Conservation (phyloP, 371 early-diverging fungal species). For the Sporodiniella umbellata region DNA sequence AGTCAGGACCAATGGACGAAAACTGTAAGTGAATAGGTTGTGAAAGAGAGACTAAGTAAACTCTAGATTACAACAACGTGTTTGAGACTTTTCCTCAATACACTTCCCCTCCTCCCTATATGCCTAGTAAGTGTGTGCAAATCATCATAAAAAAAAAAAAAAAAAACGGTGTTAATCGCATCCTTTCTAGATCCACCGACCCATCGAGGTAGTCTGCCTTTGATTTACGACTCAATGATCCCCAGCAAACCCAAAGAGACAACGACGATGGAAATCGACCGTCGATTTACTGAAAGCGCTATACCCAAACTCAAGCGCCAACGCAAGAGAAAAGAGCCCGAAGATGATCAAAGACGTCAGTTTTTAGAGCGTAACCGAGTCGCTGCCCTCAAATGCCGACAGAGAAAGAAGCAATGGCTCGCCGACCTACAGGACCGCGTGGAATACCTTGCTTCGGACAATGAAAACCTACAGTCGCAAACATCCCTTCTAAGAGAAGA, state of each 20-base stretch:
- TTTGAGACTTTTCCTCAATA: too few species aligned
- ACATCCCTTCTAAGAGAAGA: constrained; percentile 68
- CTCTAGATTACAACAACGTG: too few species aligned
- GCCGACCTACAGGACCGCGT: constrained; percentile 73
- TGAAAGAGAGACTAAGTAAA: too few species aligned
- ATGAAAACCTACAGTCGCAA: constrained; percentile 68
- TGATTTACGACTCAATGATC: neutral
- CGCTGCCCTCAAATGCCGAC: constrained; percentile 87
- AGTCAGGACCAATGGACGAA: too few species aligned
- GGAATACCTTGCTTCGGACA: constrained; percentile 66
- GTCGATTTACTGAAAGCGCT: constrained; percentile 14
- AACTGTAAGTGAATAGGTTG: too few species aligned
- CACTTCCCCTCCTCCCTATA: too few species aligned
- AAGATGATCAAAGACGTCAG: constrained; percentile 56
- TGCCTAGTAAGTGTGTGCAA: too few species aligned
- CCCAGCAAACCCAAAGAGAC: neutral
- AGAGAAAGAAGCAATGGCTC: constrained; percentile 86
- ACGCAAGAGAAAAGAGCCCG: neutral
- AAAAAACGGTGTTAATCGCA: too few species aligned
- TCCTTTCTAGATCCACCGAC: neutral
- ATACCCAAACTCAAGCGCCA: neutral
- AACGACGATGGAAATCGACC: neutral
- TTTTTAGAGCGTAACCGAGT: constrained; percentile 79
- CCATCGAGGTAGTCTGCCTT: neutral
- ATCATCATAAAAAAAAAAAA: too few species aligned